Evolutionary conservation across 2,329 filamentous ascomycete genomes (phyloP), one percentile per base, ranked within the genome.

Genomic region (Xylaria sp.): DNA sequence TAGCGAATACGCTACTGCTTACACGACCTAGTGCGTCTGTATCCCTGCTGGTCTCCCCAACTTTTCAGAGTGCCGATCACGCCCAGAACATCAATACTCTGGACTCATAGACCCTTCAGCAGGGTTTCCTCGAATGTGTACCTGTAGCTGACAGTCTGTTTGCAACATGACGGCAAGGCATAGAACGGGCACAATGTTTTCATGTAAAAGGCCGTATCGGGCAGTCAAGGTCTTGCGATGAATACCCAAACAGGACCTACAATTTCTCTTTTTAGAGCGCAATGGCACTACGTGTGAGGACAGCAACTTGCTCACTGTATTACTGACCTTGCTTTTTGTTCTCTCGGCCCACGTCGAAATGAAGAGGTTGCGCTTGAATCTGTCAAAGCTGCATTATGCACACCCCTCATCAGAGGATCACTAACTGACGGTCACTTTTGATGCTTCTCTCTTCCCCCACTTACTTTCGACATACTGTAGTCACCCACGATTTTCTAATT

Each of bases 341-440:
- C 51, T 60, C 37, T 42, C 14, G 40, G 60, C 60, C 50, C 55
- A 54, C 52, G 54, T 47, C 46, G 31, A 37, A 33, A 47, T n/a
- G n/a, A 45, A 63, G 57, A 40, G n/a, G 63, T 63, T 46, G 57
- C 31, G 53, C 51, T 56, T 54, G 57, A 63, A 60, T 61, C 64
- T 66, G 64, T 64, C 64, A 66, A 66, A 66, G 57, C n/a, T 66
- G 64, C 64, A 66, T 66, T 61, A 66, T 66, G 64, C 64, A 66
- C 64, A 66, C 64, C 61, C 64, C 64, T 66, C 64, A 64, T 64
- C 64, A 57, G 64, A 66, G 54, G 45, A 61, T 66, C 57, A 50
- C 57, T 50, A 61, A 57, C 45, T 37, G 40, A 63, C 49, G 37
- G 31, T 49, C 56, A 59, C 45, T 40, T n/a, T 52, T 57, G n/a